Base-by-base conservation (phyloP, 75 land plant genomes). In the Selaginella moellendorffii region DNA sequence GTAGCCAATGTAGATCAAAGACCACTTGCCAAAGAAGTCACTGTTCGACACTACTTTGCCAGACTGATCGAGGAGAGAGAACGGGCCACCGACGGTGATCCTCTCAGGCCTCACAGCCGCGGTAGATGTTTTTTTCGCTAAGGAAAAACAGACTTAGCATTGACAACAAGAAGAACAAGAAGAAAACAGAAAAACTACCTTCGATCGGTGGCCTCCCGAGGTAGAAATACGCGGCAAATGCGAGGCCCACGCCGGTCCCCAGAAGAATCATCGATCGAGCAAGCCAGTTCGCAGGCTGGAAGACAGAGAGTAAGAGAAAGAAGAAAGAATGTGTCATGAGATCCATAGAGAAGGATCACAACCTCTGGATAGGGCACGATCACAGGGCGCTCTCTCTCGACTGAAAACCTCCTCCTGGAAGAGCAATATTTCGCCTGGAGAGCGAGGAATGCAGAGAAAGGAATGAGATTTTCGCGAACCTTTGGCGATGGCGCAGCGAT, bases 1-100 rank as follows among this genome's bases (percentile, higher is more conserved):
- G 54, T 83, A 86, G 5, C 90, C 90, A 69, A 86, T 83, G 70
- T 86, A 86, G 23, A 86, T 70, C 9, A 86, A 74, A 25, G 68
- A 56, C 90, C 90, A 86, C 17, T 77, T 70, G 8, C 86, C 90
- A 0, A 42, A 70, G 54, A 86, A 66, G 29, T 75, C 65, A 21
- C 61, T 24, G 14, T 86, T 81, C 29, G 83, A 79, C n/a, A 83
- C 62, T 8, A 60, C 0, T 23, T 63, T 68, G 28, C 72, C 54
- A 20, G 80, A 69, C 26, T 79, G 66, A 54, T 83, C 52, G 54
- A 74, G 53, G 2, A 86, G 71, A 25, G 26, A 65, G 25, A 86
- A 86, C 14, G 76, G 81, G 23, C 87, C 90, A 28, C 90, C 90
- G 59, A 86, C 74, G 52, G 74, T 65, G 14, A 36, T 14, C 46